Evolutionary conservation across 345 rosid genomes (phyloP), one percentile per base, ranked within the genome.

Genomic region (Eucalyptus albens): DNA sequence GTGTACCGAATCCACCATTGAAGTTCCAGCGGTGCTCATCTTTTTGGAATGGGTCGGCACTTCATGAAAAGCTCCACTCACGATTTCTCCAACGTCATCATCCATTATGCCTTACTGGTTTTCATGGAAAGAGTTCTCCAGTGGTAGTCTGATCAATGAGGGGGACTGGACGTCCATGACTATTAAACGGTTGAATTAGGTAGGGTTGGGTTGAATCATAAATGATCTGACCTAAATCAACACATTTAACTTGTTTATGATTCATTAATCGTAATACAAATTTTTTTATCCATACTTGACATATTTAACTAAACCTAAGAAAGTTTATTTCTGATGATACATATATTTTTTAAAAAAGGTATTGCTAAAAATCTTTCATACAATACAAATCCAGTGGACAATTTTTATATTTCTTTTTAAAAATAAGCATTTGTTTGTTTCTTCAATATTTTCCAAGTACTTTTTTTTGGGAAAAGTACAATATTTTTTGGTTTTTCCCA

Each of bases 261-360:
- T 53, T 53, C 0, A 53, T 53, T 53, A 21, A 53, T 53, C 1
- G 2, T 21, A 53, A 9, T 53, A 53, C 1, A 21, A 53, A 8
- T 0, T 53, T 53, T 8, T 53, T 8, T 0, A 21, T 4, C 2
- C 0, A 53, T 53, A 19, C 24, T 53, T 53, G 10, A 7, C 24
- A 2, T 53, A 53, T 53, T 53, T 53, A 53, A 19, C 56, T 53
- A 53, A 53, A 19, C 1, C 4, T 53, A 19, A 53, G 4, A 8
- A 53, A 53, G 2, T 2, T 53, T 53, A 53, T 53, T 53, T 53
- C 5, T 53, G 19, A 53, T 51, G 4, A 51, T 53, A 50, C 0
- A 13, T 14, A 13, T 50, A 13, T n/a, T n/a, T n/a, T n/a, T n/a
- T n/a, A n/a, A n/a, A n/a, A n/a, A n/a, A n/a, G n/a, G n/a, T n/a